Evolutionary conservation across 2,329 filamentous ascomycete species (phyloP), one percentile per base, ranked within the genome.

Genomic region (Purpureocillium lavendulum): DNA sequence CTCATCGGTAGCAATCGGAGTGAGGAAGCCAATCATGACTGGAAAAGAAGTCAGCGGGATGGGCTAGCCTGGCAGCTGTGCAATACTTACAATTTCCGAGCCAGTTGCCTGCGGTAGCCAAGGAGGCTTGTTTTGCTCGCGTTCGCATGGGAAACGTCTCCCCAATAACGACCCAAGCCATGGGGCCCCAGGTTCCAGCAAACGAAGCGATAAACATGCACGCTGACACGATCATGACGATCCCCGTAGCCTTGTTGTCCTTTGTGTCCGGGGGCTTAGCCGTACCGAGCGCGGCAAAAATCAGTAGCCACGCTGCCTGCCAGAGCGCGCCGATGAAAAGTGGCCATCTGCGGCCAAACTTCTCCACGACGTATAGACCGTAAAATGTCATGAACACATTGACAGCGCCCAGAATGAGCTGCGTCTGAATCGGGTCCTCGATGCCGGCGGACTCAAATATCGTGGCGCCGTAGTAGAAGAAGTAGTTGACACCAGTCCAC

Each of bases 201-300:
- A 85, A 88, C 2, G 75, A 80, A 36, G 77, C 73, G 40, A 87
- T 87, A 60, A 86, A 87, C 66, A 87, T 75, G 59, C 78, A 84
- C 3, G 82, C 78, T 39, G 82, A 76, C 9, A 83, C 76, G 48
- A 87, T 84, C 73, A 87, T 80, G 44, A 80, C 71, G 6, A 77
- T 75, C 10, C 82, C 82, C 11, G 76, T 69, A 1, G 62, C 57
- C 9, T 59, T 56, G 48, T 64, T 71, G 29, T 56, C 53, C 5
- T 26, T 10, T 10, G 21, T 26, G 5, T 59, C 58, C 0, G 68
- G 71, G 34, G 67, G 50, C 32, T 60, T 49, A 8, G 58, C 59
- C 26, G 70, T 67, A 7, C 78, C 73, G 26, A 83, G 66, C 0
- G 69, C 65, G 24, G 75, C 80, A 53, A 83, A 84, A 43, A 87